A percentile compares a stretch with the other conserved stretches of the same genome.
Conservation (phyloP, 345 rosid species). For the Aegle marmelos region DNA sequence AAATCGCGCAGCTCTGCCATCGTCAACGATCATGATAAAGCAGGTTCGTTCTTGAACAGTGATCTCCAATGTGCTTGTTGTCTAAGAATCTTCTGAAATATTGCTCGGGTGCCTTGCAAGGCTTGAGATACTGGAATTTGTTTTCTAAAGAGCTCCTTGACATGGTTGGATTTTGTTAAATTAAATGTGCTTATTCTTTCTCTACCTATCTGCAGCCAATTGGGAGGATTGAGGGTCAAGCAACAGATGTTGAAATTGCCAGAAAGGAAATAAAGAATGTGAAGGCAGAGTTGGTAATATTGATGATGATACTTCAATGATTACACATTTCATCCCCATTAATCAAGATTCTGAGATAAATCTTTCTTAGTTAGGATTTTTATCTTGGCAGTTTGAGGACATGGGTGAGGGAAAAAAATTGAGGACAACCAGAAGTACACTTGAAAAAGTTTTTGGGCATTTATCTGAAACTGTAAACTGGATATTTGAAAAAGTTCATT, state of each 20-base stretch:
- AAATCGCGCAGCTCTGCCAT: constrained; percentile 64
- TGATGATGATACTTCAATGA: constrained; percentile 1
- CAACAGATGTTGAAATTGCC: constrained; percentile 75
- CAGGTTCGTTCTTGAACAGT: constrained; percentile 37
- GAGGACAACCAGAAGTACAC: neutral
- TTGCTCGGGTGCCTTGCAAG: constrained; percentile 3
- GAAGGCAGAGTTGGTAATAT: constrained; percentile 73
- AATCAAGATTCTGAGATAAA: neutral
- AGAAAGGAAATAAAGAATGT: constrained; percentile 72
- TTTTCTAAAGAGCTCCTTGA: neutral
- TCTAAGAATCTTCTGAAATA: constrained; percentile 1
- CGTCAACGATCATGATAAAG: constrained; percentile 69
- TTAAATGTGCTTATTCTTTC: constrained; percentile 2
- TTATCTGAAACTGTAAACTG: neutral
- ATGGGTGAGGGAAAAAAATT: too few relatives aligned
- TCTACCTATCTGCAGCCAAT: constrained; percentile 66
- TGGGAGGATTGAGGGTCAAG: constrained; percentile 94
- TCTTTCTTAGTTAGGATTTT: neutral
- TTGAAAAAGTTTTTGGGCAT: neutral
- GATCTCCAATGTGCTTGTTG: constrained; percentile 10
- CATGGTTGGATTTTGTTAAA: neutral
- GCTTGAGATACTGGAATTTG: neutral
- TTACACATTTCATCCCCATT: neutral
- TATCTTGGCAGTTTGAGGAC: neutral
- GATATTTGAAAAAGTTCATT: neutral